Conservation (phyloP, 768 basidiomycete genomes). For the Ramaria sp. region DNA sequence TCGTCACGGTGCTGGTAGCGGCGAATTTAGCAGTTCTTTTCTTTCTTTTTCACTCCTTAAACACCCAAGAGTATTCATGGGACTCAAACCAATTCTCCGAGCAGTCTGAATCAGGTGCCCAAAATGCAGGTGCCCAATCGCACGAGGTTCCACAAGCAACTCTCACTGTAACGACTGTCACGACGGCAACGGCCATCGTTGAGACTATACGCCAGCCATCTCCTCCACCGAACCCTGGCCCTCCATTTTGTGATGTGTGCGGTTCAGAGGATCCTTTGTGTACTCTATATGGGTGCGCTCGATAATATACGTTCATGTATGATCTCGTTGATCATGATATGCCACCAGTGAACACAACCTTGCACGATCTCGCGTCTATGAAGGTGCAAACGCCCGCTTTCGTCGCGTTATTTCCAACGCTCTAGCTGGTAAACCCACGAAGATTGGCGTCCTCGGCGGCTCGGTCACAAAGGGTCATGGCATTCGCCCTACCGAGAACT, state of each 20-base stretch:
- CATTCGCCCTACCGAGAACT: conserved; percentile 5
- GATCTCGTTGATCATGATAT: background rate
- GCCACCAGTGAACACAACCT: conserved; percentile 6
- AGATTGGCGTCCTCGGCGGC: conserved; percentile 7
- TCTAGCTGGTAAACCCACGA: conserved; percentile 1
- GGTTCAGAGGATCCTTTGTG: conserved; percentile 1
- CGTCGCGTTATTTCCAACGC: conserved; percentile 8
- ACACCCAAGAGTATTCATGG: background rate
- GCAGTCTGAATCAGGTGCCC: background rate
- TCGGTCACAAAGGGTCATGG: conserved; percentile 10
- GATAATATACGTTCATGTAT: background rate
- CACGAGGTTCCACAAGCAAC: background rate
- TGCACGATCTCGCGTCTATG: conserved; percentile 9
- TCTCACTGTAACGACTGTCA: background rate
- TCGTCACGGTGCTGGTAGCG: background rate
- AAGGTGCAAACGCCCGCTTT: conserved; percentile 11
- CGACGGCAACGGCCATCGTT: background rate
- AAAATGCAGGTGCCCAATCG: background rate
- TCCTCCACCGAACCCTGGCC: background rate
- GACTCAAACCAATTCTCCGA: background rate
- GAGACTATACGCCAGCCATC: background rate
- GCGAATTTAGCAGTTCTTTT: background rate
- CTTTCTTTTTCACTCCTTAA: background rate
- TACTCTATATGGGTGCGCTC: conserved; percentile 2
- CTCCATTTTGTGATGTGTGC: conserved; percentile 4